These are phyloP conservation scores for Phytophthora quininea DNA, from an alignment of 352 stramenopile genomes.

Conservation along the genomic window DNA sequence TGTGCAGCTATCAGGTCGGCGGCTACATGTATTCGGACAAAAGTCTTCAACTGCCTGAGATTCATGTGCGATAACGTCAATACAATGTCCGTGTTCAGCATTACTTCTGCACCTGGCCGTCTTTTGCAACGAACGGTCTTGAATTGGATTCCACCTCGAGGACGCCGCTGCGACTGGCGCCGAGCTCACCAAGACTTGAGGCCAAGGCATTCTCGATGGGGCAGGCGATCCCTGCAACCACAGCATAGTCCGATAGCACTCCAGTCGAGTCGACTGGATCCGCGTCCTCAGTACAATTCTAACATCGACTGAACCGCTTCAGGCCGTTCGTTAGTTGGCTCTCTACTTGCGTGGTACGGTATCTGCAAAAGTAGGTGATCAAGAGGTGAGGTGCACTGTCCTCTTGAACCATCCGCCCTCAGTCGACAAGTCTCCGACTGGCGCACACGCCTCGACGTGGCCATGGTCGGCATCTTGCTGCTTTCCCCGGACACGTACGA, in stretches of 20 bases:
- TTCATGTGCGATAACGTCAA: background rate
- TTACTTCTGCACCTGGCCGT: background rate
- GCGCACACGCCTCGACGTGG: constrained; percentile 5
- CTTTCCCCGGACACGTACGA: constrained; percentile 30
- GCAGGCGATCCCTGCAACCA: too few species aligned
- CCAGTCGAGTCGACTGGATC: background rate
- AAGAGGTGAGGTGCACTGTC: background rate
- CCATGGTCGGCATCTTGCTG: constrained; percentile 14
- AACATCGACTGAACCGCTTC: background rate
- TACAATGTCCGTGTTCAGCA: background rate
- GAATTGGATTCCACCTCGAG: too few species aligned
- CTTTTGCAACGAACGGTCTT: background rate
- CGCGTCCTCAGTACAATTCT: background rate
- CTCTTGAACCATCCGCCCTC: background rate
- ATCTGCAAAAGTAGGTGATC: background rate
- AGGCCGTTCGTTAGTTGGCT: background rate
- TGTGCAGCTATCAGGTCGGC: background rate
- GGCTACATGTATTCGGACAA: background rate
- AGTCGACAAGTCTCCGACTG: constrained; percentile 18
- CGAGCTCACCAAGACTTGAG: too few species aligned
- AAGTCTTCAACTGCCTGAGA: background rate
- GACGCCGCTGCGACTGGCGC: background rate
- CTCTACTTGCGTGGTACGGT: background rate
- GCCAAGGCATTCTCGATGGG: too few species aligned
- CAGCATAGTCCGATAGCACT: too few species aligned